phyloP scores from a whole-genome alignment of 129 eudicot species.

The Artemisia annua region DNA sequence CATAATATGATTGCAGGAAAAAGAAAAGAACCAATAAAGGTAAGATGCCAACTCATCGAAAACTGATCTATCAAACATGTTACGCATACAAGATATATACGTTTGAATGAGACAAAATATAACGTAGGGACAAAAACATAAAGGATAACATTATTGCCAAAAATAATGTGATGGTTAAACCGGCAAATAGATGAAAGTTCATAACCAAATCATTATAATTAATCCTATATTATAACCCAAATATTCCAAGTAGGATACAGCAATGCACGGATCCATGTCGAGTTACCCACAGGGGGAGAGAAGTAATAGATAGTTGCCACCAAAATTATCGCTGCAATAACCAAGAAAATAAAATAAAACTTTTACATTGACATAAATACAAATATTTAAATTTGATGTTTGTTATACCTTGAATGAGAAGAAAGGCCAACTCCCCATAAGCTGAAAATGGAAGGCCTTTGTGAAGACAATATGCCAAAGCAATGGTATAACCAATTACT shows the following conservation, averaged over 20 bases:
- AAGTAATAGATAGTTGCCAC: constrained; percentile 86
- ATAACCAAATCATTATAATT: too few species aligned
- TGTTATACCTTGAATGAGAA: constrained; percentile 70
- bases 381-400: neutral
- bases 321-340: constrained; percentile 69
- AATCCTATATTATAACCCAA: neutral
- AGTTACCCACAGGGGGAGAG: constrained; percentile 73
- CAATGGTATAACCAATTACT: constrained; percentile 93
- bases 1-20: too few species aligned
- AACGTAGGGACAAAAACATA: too few species aligned
- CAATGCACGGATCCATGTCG: constrained; percentile 84
- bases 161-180: too few species aligned
- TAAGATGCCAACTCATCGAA: too few species aligned
- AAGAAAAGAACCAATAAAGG: too few species aligned
- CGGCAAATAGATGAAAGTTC: too few species aligned
- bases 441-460: constrained; percentile 97
- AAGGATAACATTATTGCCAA: too few species aligned
- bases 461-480: constrained; percentile 97
- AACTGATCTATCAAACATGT: too few species aligned
- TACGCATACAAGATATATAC: too few species aligned
- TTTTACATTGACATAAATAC: neutral
- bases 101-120: too few species aligned
- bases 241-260: constrained; percentile 58
- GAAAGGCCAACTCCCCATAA: constrained; percentile 90
- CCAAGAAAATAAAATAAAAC: constrained; percentile 4